phyloP scores from a whole-genome alignment of 805 yeast genomes.

The Nakazawaea holstii region DNA sequence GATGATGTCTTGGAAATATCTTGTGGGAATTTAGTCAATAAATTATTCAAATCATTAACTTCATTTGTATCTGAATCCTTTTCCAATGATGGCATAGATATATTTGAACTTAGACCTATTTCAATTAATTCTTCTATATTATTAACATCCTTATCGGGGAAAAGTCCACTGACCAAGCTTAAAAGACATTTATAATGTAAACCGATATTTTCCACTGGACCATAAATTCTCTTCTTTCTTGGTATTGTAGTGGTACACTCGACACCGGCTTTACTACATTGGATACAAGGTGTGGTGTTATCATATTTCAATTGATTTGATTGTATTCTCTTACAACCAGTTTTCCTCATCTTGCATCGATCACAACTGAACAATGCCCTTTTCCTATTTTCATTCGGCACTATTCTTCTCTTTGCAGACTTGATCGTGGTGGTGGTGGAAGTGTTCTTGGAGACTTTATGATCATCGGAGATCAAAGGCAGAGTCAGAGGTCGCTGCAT shows the following conservation, averaged over 20 bases:
- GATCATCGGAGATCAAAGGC: not conserved
- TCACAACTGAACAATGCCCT: conserved; percentile 42
- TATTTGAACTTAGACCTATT: conserved; percentile 26
- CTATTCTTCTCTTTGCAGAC: conserved; percentile 27
- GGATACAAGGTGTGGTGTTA: conserved; percentile 32
- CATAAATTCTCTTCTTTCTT: conserved; percentile 34
- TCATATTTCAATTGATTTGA: conserved; percentile 27
- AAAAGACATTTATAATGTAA: conserved; percentile 37
- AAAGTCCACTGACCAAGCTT: conserved; percentile 32
- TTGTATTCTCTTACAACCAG: conserved; percentile 33
- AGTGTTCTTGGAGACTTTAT: not conserved
- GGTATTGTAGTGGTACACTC: conserved; percentile 37
- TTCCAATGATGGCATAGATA: conserved; percentile 28
- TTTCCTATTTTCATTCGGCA: conserved; percentile 31
- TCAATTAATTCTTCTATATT: conserved; percentile 35
- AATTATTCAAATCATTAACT: conserved; percentile 1
- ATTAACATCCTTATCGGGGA: conserved; percentile 39
- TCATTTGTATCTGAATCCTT: conserved; percentile 3
- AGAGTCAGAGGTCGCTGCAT: not conserved
- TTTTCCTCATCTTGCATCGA: conserved; percentile 37
- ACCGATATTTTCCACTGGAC: conserved; percentile 36
- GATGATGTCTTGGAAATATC: no score
- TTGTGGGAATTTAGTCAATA: not conserved
- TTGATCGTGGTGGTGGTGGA: no score
- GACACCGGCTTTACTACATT: conserved; percentile 30